Evolutionary conservation across 2,329 filamentous ascomycete species (phyloP), one percentile per base, ranked within the genome.

Genomic region (Colletotrichum musicola): DNA sequence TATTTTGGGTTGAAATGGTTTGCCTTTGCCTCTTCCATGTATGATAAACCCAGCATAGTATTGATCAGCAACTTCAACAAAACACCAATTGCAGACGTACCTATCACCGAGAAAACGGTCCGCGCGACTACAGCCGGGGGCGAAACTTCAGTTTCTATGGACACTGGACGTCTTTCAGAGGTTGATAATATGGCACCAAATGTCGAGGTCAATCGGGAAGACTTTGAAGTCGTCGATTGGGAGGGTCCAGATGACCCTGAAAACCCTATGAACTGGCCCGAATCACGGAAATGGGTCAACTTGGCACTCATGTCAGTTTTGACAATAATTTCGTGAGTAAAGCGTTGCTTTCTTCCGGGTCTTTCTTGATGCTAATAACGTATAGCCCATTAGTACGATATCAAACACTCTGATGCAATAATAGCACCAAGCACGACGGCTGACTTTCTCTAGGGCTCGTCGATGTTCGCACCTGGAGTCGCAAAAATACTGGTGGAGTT

Each of bases 181-280:
- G 30, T 10, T 35, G 30, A 7, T 10, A 5, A 35, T 35, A 9
- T 3, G 30, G 10, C 30, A 9, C 6, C 30, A 7, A 35, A 10
- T 10, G 10, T 35, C 30, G 30, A 35, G 7, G 30, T 9, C 2
- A 35, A 35, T 10, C 30, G 30, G 7, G 1, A 44, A 10, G n/a
- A 50, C 40, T 27, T 27, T 12, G 38, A 22, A n/a, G 20, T 88
- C 12, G 85, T 91, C 13, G 84, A 83, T 67, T 92, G 88, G 86
- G 87, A 90, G 72, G 84, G 85, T 0, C 83, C 85, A 0, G 76
- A 87, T 62, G 88, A 90, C 61, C 85, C 85, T 1, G 77, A 82
- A 40, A 89, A 90, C 70, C 89, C 90, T 0, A 77, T 86, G 71
- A 92, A 92, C 75, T 92, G 89, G 88, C 72, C 82, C 3, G 65